Base-by-base conservation (phyloP, 306 rosid species). In the Hippophae rhamnoides region DNA sequence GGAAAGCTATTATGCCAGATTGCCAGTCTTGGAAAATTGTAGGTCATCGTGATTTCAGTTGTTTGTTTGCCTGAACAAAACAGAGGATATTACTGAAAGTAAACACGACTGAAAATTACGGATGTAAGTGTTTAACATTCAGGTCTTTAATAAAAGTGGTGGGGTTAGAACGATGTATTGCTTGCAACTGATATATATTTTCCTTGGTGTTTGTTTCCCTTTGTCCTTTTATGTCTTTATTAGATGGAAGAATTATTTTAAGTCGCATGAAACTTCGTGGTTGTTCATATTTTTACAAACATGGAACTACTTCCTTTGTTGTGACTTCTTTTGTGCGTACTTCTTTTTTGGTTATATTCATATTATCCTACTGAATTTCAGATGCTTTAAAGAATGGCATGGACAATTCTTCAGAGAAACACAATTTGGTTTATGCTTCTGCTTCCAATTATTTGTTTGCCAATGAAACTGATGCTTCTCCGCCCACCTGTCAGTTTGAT, bases 361-460 rank as follows among this genome's bases (percentile, higher is more conserved):
- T 45, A 48, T 56, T 40, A 40, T 56, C 41, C 12, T 60, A 51
- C 60, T 71, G 58, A 60, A 7, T 44, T 67, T 59, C 69, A 74
- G 84, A 71, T 63, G 43, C 47, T 25, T 41, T 13, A 50, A 67
- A 64, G 58, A 77, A 63, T 41, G 54, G 60, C 40, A 13, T 41
- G 11, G 71, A 74, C 60, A 68, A 26, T 42, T 31, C 65, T 3
- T 60, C 58, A 14, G 42, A 56, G 61, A 65, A 62, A 68, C 56
- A 77, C 5, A 79, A 72, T 54, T 74, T 43, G 68, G 64, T 66
- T 80, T 70, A 56, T 57, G 57, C 65, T 59, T 52, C 75, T 26
- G 40, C 74, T 54, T 68, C 65, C 14, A 44, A 67, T 40, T 52
- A 74, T 14, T 56, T 79, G 52, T 46, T 52, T 50, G 65, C 54